phyloP scores from a whole-genome alignment of 805 yeast genomes.

The Komagataella populi region DNA sequence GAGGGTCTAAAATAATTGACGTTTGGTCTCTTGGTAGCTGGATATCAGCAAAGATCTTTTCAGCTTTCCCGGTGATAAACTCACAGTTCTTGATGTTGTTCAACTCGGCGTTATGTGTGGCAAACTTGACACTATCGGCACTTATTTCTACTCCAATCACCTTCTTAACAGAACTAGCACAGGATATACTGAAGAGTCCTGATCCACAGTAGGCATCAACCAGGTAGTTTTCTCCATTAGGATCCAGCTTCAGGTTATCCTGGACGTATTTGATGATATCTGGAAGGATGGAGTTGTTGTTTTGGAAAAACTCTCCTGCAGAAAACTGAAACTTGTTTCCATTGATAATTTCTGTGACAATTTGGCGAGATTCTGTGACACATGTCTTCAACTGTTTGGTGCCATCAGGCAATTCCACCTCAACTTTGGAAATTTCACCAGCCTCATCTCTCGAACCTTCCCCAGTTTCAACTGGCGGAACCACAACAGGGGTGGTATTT shows the following conservation, averaged over 20 bases:
- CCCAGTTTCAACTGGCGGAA: slow-evolving; percentile 17
- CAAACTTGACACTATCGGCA: slow-evolving; percentile 83
- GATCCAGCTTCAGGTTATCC: slow-evolving; percentile 40
- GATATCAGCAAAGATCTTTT: slow-evolving; percentile 67
- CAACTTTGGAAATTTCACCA: slow-evolving; percentile 23
- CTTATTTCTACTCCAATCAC: slow-evolving; percentile 92
- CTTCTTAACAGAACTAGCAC: slow-evolving; percentile 66
- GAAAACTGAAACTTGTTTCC: slow-evolving; percentile 76
- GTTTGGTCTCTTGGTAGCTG: slow-evolving; percentile 67
- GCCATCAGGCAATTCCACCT: slow-evolving; percentile 13
- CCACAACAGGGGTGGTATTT: slow-evolving; percentile 26
- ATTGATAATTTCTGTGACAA: slow-evolving; percentile 63
- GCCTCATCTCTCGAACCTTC: slow-evolving; percentile 32
- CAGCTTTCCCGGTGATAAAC: slow-evolving; percentile 88
- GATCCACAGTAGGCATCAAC: slow-evolving; percentile 97
- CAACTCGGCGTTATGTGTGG: slow-evolving; percentile 62
- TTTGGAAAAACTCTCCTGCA: slow-evolving; percentile 95
- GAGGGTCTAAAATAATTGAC: slow-evolving; percentile 90
- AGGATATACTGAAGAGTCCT: slow-evolving; percentile 82
- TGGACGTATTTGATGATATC: slow-evolving; percentile 71
- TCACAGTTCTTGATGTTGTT: slow-evolving; percentile 69
- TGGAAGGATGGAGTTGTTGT: slow-evolving; percentile 85
- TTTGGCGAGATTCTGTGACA: slow-evolving; percentile 65
- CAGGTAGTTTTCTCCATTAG: slow-evolving; percentile 28
- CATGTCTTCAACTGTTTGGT: slow-evolving; percentile 36